These are phyloP conservation scores for Fusarium agapanthi DNA, from an alignment of 2,329 filamentous ascomycete species.

Conservation along the genomic window DNA sequence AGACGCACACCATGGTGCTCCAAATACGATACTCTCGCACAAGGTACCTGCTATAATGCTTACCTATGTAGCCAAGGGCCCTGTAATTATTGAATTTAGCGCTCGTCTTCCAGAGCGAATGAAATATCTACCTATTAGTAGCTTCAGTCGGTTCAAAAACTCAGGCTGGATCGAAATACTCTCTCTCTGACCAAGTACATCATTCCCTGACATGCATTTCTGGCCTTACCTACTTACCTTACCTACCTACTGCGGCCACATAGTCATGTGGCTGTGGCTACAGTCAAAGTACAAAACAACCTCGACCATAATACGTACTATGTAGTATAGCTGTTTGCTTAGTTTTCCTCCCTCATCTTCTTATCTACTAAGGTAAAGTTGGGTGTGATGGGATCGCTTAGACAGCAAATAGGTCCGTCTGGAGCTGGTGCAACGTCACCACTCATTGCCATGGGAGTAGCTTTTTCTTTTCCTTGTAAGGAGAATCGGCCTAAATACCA, in stretches of 20 bases:
- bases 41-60: not conserved
- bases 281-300: not conserved
- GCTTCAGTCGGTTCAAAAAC: not conserved
- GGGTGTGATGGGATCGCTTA: conserved; percentile 76
- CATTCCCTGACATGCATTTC: not conserved
- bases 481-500: not conserved
- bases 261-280: not conserved
- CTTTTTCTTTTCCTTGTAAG: conserved; percentile 46
- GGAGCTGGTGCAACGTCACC: conserved; percentile 68
- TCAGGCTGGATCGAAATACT: not conserved
- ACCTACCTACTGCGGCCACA: not conserved
- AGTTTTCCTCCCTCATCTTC: conserved; percentile 50
- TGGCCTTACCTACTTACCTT: not conserved
- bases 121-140: not conserved
- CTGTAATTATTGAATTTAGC: not conserved
- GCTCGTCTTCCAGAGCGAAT: not conserved
- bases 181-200: not conserved
- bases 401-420: conserved; percentile 59
- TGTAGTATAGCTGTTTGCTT: not conserved
- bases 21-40: not conserved
- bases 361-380: conserved; percentile 74
- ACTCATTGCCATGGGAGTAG: conserved; percentile 71
- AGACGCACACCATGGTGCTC: not conserved
- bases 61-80: not conserved
- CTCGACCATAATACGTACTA: not conserved